Evolutionary conservation across 2,329 filamentous ascomycete genomes (phyloP), one percentile per base, ranked within the genome.

Genomic region (Exophiala dermatitidis): DNA sequence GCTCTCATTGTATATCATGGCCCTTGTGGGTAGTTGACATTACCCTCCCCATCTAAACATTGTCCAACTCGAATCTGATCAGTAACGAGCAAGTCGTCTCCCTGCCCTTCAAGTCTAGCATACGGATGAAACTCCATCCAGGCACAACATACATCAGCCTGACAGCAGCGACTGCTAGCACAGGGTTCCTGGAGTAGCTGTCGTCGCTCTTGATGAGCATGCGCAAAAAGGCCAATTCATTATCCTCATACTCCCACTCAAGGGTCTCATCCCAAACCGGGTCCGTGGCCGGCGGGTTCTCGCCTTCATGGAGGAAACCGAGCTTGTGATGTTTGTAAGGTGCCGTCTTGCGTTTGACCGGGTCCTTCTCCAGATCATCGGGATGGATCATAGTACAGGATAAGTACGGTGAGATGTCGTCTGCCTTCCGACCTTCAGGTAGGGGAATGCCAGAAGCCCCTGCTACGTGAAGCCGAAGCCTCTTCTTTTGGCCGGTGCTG

Each of bases 161-260:
- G 32, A 62, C 61, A 6, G 59, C 56, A 12, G 48, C 40, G n/a
- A 63, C 60, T 9, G 56, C 60, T 32, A 60, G 52, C 9, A 60
- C 58, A 1, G 59, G 61, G 36, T 63, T 62, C 12, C 46, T 56
- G 1, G 58, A 55, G 53, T 59, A 63, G n/a, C 48, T 46, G 32
- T 63, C 61, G 38, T 63, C 61, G 33, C 58, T 60, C 54, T 63
- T 63, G 48, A 62, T 56, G 33, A 63, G 46, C 46, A 63, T 54
- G 3, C 61, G 52, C 9, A 63, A 37, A 38, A 62, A 62, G n/a
- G 57, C 53, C 43, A 63, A 32, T 36, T 62, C 61, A 46, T 60
- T 59, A 30, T 63, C 60, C 3, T 56, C 52, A 34, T 62, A 60
- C 36, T 63, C 53, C 61, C 61, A 63, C 10, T 62, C 56, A 8